Percentiles rank a stretch among this genome's conserved stretches.
phyloP scores from a whole-genome alignment of 192 early-diverging fungal species.

The Chytriomyces confervae region DNA sequence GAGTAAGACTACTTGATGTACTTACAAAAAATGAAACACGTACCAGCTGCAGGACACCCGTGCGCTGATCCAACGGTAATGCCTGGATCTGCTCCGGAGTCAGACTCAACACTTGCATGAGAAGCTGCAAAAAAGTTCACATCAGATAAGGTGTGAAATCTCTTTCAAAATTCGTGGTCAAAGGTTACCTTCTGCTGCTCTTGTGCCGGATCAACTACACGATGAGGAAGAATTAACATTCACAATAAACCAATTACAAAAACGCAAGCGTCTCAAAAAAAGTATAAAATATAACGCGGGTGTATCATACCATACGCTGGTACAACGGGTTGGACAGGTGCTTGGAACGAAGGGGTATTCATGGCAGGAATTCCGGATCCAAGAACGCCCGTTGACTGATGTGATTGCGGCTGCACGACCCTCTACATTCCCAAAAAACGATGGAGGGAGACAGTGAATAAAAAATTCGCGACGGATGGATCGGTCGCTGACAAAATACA shows the following conservation, averaged over 20 bases:
- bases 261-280: no score
- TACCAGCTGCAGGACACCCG: conserved; percentile 71
- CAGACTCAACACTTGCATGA: conserved; percentile 81
- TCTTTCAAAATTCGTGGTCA: not conserved
- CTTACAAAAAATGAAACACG: not conserved
- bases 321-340: not conserved
- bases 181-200: not conserved
- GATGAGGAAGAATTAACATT: no score
- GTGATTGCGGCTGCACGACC: conserved; percentile 14
- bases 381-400: not conserved
- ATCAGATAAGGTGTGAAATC: not conserved
- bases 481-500: not conserved
- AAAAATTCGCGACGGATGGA: not conserved
- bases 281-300: not conserved
- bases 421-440: not conserved
- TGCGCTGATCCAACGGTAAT: conserved; percentile 78
- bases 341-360: not conserved
- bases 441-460: not conserved
- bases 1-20: not conserved
- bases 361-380: not conserved
- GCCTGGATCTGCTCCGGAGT: conserved; percentile 81
- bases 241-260: no score
- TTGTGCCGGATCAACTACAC: no score
- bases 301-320: not conserved
- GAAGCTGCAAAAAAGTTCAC: conserved; percentile 41